Conservation (phyloP, 768 basidiomycete species). For the Coprinopsis sp. region DNA sequence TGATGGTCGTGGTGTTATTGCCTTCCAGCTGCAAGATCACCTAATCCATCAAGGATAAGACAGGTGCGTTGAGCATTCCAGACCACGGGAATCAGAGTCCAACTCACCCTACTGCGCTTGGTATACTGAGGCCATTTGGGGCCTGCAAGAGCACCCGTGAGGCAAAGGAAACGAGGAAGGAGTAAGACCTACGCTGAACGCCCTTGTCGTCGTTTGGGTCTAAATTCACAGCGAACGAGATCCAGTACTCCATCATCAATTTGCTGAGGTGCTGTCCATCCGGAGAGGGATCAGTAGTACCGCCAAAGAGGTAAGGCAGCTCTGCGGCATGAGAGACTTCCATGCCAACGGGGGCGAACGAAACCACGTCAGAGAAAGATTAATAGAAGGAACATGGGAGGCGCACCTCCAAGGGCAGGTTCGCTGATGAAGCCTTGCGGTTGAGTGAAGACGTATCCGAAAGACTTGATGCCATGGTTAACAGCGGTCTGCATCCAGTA, state of each 20-base stretch:
- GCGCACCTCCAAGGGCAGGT: conserved; percentile 27
- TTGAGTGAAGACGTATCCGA: conserved; percentile 41
- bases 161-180: not conserved
- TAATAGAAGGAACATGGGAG: not conserved
- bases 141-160: conserved; percentile 14
- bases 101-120: conserved; percentile 18
- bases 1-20: conserved; percentile 28
- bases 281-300: conserved; percentile 19
- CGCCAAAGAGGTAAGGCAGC: conserved; percentile 31
- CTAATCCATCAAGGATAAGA: not conserved
- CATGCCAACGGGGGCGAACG: too few species aligned
- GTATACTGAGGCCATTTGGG: conserved; percentile 29
- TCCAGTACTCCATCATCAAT: conserved; percentile 40
- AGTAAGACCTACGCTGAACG: conserved; percentile 20
- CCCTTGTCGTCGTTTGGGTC: conserved; percentile 37
- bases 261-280: conserved; percentile 21
- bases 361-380: not conserved
- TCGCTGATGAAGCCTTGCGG: conserved; percentile 24
- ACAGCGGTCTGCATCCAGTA: conserved; percentile 36
- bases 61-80: not conserved
- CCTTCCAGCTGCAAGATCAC: conserved; percentile 27
- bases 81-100: not conserved
- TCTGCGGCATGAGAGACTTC: conserved; percentile 32
- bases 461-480: conserved; percentile 31
- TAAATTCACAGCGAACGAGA: conserved; percentile 35